Conservation (phyloP, 805 yeast genomes). For the Nematodospora valgi region DNA sequence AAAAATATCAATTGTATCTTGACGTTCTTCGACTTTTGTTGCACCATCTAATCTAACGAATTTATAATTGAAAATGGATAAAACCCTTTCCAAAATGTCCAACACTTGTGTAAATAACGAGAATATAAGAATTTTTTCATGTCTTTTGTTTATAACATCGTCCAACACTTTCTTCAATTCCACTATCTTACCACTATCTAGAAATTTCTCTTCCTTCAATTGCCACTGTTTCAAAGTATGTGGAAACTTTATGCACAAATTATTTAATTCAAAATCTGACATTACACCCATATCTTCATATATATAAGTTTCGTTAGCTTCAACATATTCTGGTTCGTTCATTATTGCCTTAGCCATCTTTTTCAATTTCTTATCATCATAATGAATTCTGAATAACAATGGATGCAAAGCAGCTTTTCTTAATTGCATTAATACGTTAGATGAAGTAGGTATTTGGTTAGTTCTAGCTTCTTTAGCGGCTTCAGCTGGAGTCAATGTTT, state of each 20-base stretch:
- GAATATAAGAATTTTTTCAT: constrained; percentile 73
- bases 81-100: constrained; percentile 78
- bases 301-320: constrained; percentile 75
- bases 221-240: constrained; percentile 52
- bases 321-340: constrained; percentile 74
- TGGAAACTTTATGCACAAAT: constrained; percentile 70
- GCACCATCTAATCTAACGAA: constrained; percentile 90
- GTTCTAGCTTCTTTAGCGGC: constrained; percentile 26
- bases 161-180: constrained; percentile 57
- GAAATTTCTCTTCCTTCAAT: constrained; percentile 53
- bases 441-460: constrained; percentile 40
- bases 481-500: constrained; percentile 31
- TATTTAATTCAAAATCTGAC: constrained; percentile 86
- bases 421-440: constrained; percentile 80
- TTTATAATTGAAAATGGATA: constrained; percentile 60
- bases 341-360: constrained; percentile 77
- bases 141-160: constrained; percentile 50
- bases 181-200: constrained; percentile 72
- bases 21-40: constrained; percentile 90
- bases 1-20: constrained; percentile 84
- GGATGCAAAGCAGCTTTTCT: constrained; percentile 96
- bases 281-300: constrained; percentile 93
- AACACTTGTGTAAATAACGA: constrained; percentile 91
- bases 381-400: constrained; percentile 67
- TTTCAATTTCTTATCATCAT: constrained; percentile 50